Base-by-base conservation (phyloP, 2,329 filamentous ascomycete species). In the Sporothrix phasma region DNA sequence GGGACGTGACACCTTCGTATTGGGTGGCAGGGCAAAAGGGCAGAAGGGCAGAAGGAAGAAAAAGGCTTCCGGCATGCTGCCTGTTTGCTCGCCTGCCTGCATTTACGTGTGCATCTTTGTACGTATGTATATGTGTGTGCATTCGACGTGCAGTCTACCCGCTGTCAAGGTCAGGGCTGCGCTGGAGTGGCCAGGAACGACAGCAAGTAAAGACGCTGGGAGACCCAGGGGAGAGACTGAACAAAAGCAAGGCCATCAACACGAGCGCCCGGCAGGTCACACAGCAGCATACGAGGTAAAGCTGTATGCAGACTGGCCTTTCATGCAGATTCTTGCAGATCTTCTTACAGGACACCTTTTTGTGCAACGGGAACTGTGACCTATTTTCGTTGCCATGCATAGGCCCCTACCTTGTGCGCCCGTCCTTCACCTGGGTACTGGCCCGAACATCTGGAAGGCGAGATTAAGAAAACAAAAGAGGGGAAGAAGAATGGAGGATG, bases 241-340 rank as follows among this genome's bases (percentile, higher is more conserved):
- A 29, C 13, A 26, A 22, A 43, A 11, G n/a, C 13, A 24, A 11
- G 34, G 22, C 34, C 24, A 26, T 26, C 41, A n/a, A 60, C 56
- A 60, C 56, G 41, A 46, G 45, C 26, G 15, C 24, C 56, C 26
- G n/a, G n/a, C 10, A 29, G 10, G 58, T 2, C 39, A 29, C 58
- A 61, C 58, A 47, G 13, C 58, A 61, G 58, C 58, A 61, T 61
- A 61, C 58, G 58, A 61, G 58, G 26, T n/a, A 37, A 37, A 39
- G 34, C 41, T 5, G 4, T 54, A 8, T 13, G 15, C 5, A 15
- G 11, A 17, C n/a, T 43, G 37, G 11, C 37, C 22, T 24, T 19
- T 56, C 56, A 46, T 60, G 56, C 41, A 45, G 54, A n/a, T n/a
- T n/a, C n/a, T n/a, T 15, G 34, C 34, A 37, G 11, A 41, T 34